phyloP scores from a whole-genome alignment of 2,329 filamentous ascomycete species.

The Ophiostoma sp. region DNA sequence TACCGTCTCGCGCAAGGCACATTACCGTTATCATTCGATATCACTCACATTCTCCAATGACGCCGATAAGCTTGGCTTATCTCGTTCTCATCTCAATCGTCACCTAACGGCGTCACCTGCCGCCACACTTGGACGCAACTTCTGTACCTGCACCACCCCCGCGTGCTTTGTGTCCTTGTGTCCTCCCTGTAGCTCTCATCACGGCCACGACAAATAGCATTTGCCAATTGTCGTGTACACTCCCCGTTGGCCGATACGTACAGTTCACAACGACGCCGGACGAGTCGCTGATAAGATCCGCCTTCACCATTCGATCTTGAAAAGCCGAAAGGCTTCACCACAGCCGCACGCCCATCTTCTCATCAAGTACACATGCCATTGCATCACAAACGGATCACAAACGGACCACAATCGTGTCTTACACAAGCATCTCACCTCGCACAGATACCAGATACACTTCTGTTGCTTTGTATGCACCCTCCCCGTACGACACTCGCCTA shows the following conservation, averaged over 20 bases:
- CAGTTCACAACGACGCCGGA: background rate
- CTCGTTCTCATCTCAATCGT: conserved; percentile 50
- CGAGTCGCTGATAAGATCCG: background rate
- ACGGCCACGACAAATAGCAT: conserved; percentile 19
- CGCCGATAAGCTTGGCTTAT: conserved; percentile 54
- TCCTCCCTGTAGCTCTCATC: conserved; percentile 17
- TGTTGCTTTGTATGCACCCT: background rate
- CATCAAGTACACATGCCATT: conserved; percentile 11
- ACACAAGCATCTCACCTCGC: conserved; percentile 17
- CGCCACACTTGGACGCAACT: background rate
- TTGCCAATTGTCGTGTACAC: background rate
- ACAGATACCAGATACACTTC: conserved; percentile 12
- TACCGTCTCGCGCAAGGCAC: conserved; percentile 20
- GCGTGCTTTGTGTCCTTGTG: background rate
- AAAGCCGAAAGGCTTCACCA: background rate
- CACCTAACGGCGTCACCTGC: conserved; percentile 37
- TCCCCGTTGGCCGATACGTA: background rate
- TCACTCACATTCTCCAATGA: conserved; percentile 40
- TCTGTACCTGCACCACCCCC: background rate
- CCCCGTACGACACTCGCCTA: background rate
- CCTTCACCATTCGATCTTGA: background rate
- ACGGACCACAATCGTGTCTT: background rate
- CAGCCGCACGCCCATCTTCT: conserved; percentile 4
- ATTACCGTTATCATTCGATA: conserved; percentile 14
- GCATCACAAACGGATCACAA: conserved; percentile 4